Conservation (phyloP, 768 basidiomycete genomes). For the Tephrocybe rancida region DNA sequence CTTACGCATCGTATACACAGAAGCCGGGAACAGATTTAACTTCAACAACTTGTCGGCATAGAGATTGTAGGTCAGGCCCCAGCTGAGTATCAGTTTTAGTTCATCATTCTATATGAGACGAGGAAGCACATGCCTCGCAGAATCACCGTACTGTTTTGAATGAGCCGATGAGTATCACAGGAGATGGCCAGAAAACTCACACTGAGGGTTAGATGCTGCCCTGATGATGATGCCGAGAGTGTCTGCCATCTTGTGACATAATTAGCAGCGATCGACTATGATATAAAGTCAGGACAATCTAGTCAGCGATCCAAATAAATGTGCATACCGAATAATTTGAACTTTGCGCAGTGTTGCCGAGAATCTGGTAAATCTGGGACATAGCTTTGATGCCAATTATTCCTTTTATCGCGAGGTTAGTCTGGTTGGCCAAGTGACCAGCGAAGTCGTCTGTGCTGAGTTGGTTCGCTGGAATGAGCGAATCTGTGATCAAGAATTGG, state of each 20-base stretch:
- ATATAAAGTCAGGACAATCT: neutral
- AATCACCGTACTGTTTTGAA: slow-evolving; percentile 50
- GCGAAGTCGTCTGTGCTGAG: slow-evolving; percentile 60
- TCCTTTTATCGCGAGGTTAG: slow-evolving; percentile 73
- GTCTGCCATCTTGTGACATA: slow-evolving; percentile 59
- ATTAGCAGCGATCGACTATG: slow-evolving; percentile 55
- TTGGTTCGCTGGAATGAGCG: slow-evolving; percentile 56
- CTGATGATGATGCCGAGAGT: slow-evolving; percentile 52
- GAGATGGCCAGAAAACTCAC: slow-evolving; percentile 28
- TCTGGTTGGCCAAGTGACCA: slow-evolving; percentile 59
- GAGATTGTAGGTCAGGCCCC: slow-evolving; percentile 67
- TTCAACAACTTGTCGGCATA: slow-evolving; percentile 61
- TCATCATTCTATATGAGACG: slow-evolving; percentile 12
- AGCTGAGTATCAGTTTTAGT: slow-evolving; percentile 29
- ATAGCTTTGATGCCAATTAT: slow-evolving; percentile 69
- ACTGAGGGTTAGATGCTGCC: slow-evolving; percentile 54
- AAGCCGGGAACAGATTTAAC: slow-evolving; percentile 53
- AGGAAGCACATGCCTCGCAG: slow-evolving; percentile 32
- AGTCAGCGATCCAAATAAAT: slow-evolving; percentile 3
- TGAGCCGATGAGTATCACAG: neutral
- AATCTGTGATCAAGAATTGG: slow-evolving; percentile 55
- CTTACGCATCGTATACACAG: slow-evolving; percentile 50
- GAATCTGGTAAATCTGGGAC: slow-evolving; percentile 50
- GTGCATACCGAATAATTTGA: slow-evolving; percentile 42
- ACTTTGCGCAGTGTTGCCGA: slow-evolving; percentile 40